These are phyloP conservation scores for Phenoliferia sp. DNA, from an alignment of 1,284 basidiomycete species.

Conservation along the genomic window DNA sequence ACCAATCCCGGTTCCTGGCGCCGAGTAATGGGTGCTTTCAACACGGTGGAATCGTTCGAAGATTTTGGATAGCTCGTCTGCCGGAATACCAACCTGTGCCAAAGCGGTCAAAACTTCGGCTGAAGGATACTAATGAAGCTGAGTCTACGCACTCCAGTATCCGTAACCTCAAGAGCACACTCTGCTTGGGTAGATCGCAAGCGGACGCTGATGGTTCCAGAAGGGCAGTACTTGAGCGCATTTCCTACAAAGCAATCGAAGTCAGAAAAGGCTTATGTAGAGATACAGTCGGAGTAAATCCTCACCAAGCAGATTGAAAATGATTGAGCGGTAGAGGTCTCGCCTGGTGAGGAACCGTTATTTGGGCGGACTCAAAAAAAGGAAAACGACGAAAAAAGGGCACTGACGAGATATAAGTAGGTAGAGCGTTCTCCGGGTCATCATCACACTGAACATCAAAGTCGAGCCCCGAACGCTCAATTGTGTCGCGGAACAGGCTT, in stretches of 20 bases:
- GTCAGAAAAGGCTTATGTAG: too few relatives aligned
- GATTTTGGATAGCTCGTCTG: conserved; percentile 35
- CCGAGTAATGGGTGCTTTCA: conserved; percentile 39
- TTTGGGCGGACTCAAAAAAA: too few relatives aligned
- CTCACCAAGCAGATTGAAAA: conserved; percentile 40
- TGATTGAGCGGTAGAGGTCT: conserved; percentile 47
- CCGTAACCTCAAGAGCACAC: conserved; percentile 38
- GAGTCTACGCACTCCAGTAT: too few relatives aligned
- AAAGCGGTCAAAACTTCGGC: too few relatives aligned
- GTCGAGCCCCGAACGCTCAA: conserved; percentile 38
- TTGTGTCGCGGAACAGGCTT: conserved; percentile 41
- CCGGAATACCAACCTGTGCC: conserved; percentile 46
- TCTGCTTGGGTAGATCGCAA: conserved; percentile 17
- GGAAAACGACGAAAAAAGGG: not conserved
- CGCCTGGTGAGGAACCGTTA: not conserved
- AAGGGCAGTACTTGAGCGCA: conserved; percentile 35
- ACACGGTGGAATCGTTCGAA: conserved; percentile 41
- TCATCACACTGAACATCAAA: conserved; percentile 44
- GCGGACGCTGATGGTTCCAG: not conserved
- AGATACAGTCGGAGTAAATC: too few relatives aligned
- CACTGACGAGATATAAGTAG: conserved; percentile 39
- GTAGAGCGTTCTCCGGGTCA: conserved; percentile 31
- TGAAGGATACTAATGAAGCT: too few relatives aligned
- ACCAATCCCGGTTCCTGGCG: conserved; percentile 46
- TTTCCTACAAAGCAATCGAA: too few relatives aligned